Evolutionary conservation across 1,284 basidiomycete species (phyloP).

Genomic region (Porphyrellus sp.): DNA sequence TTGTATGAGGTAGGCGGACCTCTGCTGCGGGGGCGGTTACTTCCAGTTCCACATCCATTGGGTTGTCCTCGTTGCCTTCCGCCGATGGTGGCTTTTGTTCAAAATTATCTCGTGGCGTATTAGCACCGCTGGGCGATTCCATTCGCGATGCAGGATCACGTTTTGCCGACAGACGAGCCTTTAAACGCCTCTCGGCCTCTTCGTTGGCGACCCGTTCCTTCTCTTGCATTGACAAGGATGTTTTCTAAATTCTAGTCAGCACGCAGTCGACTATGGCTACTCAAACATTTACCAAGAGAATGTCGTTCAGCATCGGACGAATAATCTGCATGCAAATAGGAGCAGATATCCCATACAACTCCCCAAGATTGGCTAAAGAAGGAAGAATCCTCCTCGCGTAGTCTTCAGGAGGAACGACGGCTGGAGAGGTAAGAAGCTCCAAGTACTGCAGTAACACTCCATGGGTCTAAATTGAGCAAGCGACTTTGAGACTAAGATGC

Average conservation of each 20-base stretch:
- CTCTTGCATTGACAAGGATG: conserved; percentile 58
- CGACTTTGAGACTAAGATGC: conserved; percentile 18
- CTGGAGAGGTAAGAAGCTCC: conserved; percentile 66
- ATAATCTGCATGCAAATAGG: conserved; percentile 90
- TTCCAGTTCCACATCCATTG: conserved; percentile 49
- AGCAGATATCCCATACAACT: conserved; percentile 73
- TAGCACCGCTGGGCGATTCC: conserved; percentile 53
- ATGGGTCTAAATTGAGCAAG: conserved; percentile 53
- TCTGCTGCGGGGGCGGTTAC: conserved; percentile 17
- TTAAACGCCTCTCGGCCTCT: conserved; percentile 72
- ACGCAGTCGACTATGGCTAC: conserved; percentile 1
- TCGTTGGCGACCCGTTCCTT: conserved; percentile 64
- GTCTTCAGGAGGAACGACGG: conserved; percentile 56
- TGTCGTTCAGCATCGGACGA: conserved; percentile 72
- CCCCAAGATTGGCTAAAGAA: conserved; percentile 66
- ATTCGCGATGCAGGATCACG: conserved; percentile 65
- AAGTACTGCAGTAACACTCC: conserved; percentile 75
- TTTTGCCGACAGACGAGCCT: conserved; percentile 72
- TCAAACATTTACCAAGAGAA: conserved; percentile 52
- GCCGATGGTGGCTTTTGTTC: conserved; percentile 36
- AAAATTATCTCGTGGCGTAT: conserved; percentile 35
- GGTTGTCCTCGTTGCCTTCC: conserved; percentile 46
- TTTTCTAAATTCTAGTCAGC: conserved; percentile 40
- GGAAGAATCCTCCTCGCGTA: conserved; percentile 69
- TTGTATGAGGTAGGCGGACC: conserved; percentile 16